phyloP scores from a whole-genome alignment of 2,329 filamentous ascomycete species.

The Aspergillus fructus region DNA sequence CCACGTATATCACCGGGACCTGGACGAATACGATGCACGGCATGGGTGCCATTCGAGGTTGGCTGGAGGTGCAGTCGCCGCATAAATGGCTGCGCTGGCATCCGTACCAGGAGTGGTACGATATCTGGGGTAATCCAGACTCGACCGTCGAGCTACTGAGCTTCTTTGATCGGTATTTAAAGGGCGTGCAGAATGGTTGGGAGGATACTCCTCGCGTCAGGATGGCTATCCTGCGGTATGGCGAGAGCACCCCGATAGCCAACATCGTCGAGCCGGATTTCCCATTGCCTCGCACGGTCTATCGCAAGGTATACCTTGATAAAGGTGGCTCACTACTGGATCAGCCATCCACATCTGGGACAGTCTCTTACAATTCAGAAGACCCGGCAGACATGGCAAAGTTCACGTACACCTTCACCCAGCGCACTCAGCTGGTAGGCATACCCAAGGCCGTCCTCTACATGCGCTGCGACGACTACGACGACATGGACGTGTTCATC shows the following conservation, averaged over 20 bases:
- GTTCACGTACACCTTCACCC: constrained; percentile 12
- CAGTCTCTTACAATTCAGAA: constrained; percentile 10
- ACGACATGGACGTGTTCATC: constrained; percentile 13
- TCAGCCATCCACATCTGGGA: neutral
- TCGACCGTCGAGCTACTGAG: neutral
- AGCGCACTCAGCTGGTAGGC: constrained; percentile 9
- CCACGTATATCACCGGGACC: constrained; percentile 22
- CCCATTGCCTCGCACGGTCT: constrained; percentile 7
- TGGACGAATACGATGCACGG: constrained; percentile 35
- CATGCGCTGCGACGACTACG: constrained; percentile 13
- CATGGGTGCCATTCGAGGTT: constrained; percentile 14
- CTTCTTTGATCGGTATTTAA: constrained; percentile 14
- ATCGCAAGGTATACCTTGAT: constrained; percentile 12
- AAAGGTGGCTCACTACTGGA: neutral
- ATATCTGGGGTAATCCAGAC: constrained; percentile 13
- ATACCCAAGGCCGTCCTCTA: constrained; percentile 15
- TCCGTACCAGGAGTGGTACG: constrained; percentile 17
- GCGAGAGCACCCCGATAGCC: constrained; percentile 1
- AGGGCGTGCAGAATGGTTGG: constrained; percentile 8
- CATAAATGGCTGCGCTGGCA: constrained; percentile 15
- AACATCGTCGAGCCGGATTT: constrained; percentile 10
- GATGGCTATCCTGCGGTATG: constrained; percentile 10
- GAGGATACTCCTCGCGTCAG: constrained; percentile 11
- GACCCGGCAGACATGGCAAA: constrained; percentile 7
- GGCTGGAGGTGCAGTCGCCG: constrained; percentile 7